phyloP scores from a whole-genome alignment of 345 rosid genomes.

The Geranium brycei region DNA sequence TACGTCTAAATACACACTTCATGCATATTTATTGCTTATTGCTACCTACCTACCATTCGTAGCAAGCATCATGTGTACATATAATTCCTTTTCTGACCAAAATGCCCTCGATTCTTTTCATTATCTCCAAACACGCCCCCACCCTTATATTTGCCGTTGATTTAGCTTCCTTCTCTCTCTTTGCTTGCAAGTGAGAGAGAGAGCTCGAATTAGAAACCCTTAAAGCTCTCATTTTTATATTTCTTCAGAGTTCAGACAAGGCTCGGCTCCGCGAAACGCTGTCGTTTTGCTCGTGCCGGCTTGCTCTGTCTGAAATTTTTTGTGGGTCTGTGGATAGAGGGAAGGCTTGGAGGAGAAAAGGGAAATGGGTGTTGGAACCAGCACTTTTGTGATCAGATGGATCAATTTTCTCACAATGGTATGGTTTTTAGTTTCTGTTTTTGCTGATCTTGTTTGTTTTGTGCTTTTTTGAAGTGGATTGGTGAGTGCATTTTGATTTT shows the following conservation, averaged over 20 bases:
- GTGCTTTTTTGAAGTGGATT: background rate
- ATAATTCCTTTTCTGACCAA: background rate
- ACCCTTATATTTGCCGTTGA: background rate
- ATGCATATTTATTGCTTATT: too few relatives aligned
- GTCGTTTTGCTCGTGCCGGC: background rate
- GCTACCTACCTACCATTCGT: too few relatives aligned
- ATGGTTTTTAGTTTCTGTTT: slow-evolving; percentile 9
- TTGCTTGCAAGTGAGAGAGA: too few relatives aligned
- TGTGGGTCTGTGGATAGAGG: too few relatives aligned
- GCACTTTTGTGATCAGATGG: slow-evolving; percentile 86
- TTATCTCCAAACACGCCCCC: background rate
- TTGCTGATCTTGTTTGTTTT: background rate
- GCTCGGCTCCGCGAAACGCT: background rate
- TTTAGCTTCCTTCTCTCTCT: background rate
- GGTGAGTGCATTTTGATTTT: background rate
- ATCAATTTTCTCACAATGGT: slow-evolving; percentile 89
- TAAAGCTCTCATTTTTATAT: background rate
- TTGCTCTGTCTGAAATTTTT: background rate
- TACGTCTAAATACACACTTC: too few relatives aligned
- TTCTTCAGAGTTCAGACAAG: background rate
- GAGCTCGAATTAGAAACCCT: background rate
- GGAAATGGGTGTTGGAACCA: slow-evolving; percentile 64
- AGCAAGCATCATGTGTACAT: too few relatives aligned
- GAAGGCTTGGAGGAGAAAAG: slow-evolving; percentile 6
- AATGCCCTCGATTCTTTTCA: background rate